A percentile compares a stretch with the other conserved stretches of the same genome.
These are phyloP conservation scores for Rubia yunnanensis DNA, from an alignment of 257 asterid genomes.

Conservation along the genomic window DNA sequence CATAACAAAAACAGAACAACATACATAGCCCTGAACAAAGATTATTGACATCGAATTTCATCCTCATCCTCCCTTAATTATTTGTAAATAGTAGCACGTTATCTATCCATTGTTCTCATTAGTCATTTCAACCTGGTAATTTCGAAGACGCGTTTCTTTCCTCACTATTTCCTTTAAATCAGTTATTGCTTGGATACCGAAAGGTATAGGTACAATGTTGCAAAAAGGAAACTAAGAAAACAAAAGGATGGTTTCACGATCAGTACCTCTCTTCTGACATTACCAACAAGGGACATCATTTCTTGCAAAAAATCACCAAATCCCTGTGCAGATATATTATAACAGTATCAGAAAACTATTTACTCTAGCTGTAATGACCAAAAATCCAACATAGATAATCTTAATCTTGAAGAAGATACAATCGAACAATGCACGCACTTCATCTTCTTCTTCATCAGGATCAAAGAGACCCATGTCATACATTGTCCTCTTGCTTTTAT, in stretches of 20 bases:
- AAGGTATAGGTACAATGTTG: background rate
- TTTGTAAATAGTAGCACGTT: background rate
- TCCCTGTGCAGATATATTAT: constrained; percentile 33
- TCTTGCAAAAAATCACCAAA: constrained; percentile 70
- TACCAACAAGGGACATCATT: constrained; percentile 58
- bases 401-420: background rate
- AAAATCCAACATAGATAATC: background rate
- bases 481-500: constrained; percentile 47
- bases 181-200: background rate
- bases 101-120: background rate
- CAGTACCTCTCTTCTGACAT: constrained; percentile 55
- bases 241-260: background rate
- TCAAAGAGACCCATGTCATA: constrained; percentile 71
- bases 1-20: background rate
- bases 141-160: too few relatives aligned
- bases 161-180: too few relatives aligned
- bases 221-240: background rate
- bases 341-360: background rate
- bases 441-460: constrained; percentile 53
- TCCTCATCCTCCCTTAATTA: too few relatives aligned
- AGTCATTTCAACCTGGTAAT: too few relatives aligned
- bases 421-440: constrained; percentile 19
- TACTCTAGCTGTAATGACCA: background rate
- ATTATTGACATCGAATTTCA: too few relatives aligned
- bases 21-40: background rate